phyloP scores from a whole-genome alignment of 2,329 filamentous ascomycete genomes.

The Ophiostoma perfectum region DNA sequence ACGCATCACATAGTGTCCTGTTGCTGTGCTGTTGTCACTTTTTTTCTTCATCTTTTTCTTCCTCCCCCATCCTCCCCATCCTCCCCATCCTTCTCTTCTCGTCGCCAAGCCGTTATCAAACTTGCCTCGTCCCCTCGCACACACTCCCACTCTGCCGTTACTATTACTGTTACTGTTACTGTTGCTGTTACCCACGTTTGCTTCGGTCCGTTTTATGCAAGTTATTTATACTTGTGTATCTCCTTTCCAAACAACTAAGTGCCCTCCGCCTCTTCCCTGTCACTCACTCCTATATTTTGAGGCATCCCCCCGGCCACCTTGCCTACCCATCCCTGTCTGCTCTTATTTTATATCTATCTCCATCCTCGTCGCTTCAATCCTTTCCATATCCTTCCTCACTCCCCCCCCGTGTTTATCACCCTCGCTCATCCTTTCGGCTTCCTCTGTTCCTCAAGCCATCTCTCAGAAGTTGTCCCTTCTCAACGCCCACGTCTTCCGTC shows the following conservation, averaged over 20 bases:
- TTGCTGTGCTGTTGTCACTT: too few relatives aligned
- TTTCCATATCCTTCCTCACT: background rate
- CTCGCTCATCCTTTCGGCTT: too few relatives aligned
- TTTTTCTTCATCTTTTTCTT: background rate
- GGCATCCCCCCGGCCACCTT: background rate
- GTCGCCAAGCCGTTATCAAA: background rate
- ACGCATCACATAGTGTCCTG: too few relatives aligned
- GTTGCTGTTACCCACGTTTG: background rate
- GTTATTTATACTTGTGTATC: background rate
- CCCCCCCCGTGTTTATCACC: background rate
- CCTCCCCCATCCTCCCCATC: background rate
- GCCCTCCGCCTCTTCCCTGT: background rate
- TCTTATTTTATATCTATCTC: background rate
- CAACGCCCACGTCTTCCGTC: too few relatives aligned
- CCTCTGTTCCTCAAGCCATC: too few relatives aligned
- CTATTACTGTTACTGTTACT: background rate
- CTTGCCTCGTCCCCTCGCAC: background rate
- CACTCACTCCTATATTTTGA: background rate
- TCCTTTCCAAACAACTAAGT: background rate
- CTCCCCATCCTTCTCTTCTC: background rate
- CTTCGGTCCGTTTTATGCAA: background rate
- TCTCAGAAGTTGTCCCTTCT: too few relatives aligned
- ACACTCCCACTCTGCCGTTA: background rate
- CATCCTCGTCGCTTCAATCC: background rate
- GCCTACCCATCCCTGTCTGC: background rate